Evolutionary conservation across 2,329 filamentous ascomycete genomes (phyloP), one percentile per base, ranked within the genome.

Genomic region (Fusarium pilosicola): DNA sequence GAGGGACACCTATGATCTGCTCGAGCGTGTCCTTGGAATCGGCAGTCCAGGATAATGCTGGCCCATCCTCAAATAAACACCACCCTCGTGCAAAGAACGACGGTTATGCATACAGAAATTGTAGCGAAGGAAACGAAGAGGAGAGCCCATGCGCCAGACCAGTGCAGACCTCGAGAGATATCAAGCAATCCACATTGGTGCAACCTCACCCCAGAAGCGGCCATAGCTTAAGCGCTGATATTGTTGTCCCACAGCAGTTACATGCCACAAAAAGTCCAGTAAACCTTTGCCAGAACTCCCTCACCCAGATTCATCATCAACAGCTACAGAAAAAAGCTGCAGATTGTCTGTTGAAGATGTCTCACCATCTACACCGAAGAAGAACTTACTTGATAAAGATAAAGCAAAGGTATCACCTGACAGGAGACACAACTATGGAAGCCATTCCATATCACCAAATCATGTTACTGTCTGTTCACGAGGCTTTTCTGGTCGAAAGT

Each of bases 381-480:
- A 64, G 30, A 38, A 17, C 17, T 32, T 57, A 36, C 12, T 17
- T 24, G 18, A 44, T 24, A 39, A 56, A 32, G 44, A 56, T 32
- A 38, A 36, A 26, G 38, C 7, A 7, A 59, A 30, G 9, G 15
- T 28, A 30, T 41, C 34, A 13, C 45, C 45, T 17, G 58, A 36
- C 44, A 32, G 34, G 32, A 54, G 26, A 26, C 34, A 24, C 6
- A 26, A 56, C 22, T 28, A 49, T 4, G 15, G 38, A 22, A n/a
- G 30, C 17, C 62, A n/a, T 32, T 66, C 38, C 15, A 46, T 48
- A 65, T 70, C 74, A 24, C 61, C 73, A n/a, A 60, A 74, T 20
- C 77, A 80, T 51, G 64, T 72, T 42, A 74, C 73, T 13, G 71
- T 80, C 34, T 78, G 78, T 70, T 79, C 78, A 46, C 77, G 76